Base-by-base conservation (phyloP, 2,329 filamentous ascomycete species). In the Hypoxylon sp. region DNA sequence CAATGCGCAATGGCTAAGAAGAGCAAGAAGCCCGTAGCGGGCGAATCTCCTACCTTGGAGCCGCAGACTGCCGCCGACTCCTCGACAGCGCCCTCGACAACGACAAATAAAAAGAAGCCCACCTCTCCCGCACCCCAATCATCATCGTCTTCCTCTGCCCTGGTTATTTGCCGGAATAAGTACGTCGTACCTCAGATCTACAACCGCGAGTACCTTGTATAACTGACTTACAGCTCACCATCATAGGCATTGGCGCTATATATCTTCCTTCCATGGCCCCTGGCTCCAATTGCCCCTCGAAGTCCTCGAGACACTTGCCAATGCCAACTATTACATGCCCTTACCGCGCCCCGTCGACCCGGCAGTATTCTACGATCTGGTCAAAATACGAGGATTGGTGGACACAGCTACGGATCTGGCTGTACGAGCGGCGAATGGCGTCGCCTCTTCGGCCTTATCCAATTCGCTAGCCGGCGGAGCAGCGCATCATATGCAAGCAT, bases 281-380 rank as follows among this genome's bases (percentile, higher is more conserved):
- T 96, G 93, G 93, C 87, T 94, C 13, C 91, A 93, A 79, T 84
- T 95, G 62, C 91, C 92, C 19, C 87, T 89, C 69, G 92, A 95
- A 79, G 88, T 94, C 62, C 89, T 97, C 80, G 91, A 94, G 78
- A 89, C 87, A 54, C 87, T 96, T 55, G 92, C 92, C 60, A 89
- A 93, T 81, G 89, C 89, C 78, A 96, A 95, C 81, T 94, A 91
- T 82, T 90, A 91, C 71, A 89, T 91, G 72, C 91, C 91, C 15
- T 88, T 90, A 29, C 93, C 93, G 8, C 91, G 88, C 64, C 90
- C 92, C 52, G 89, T 96, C 76, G 92, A 96, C 78, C 91, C 92
- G 10, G 91, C 91, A 68, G 88, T 93, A 69, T 92, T 96, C 81
- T 96, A 92, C 81, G 93, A 97, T 79, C 82, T 96, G 51, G 86